Base-by-base conservation (phyloP, 1,139 yeast genomes). In the Saccharomyces hybrid region DNA sequence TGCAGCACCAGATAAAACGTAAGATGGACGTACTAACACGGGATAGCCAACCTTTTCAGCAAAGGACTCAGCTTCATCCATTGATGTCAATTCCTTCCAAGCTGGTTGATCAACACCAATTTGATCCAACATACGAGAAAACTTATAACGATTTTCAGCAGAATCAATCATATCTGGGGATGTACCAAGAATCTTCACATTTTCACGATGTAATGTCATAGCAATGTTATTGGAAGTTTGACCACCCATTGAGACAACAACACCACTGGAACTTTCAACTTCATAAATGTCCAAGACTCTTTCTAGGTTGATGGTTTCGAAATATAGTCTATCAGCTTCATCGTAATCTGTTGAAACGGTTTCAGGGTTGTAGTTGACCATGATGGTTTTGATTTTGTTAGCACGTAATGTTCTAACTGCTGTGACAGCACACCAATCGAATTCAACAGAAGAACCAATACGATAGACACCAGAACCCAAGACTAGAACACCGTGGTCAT, bases 61-160 rank as follows among this genome's bases (percentile, higher is more conserved):
- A 71, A 93, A 93, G 52, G 76, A 83, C 73, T 89, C 95, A 55
- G 99, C 99, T 71, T 93, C 99, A 49, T 81, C 93, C 59, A 90
- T 79, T 25, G 97, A 88, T 46, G 98, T 90, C 66, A 93, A 83
- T 75, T 93, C 99, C 74, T 91, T 93, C 99, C 99, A 93, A 50
- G 97, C 97, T 53, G 99, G 99, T 76, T 93, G 99, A 75, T 93
- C 99, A 62, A 93, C 98, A 55, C 96, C 97, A 67, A 93, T 93
- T 66, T 83, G 83, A 74, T 93, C 99, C 76, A 93, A 81, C 95
- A 93, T 91, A 76, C 97, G 88, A 52, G 97, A 89, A 77, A 93
- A 93, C 77, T 93, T 93, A 81, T 90, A 91, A 76, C 99, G 83
- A 75, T 93, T 91, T 77, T 93, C 99, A 61, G 99, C 99, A 61